Evolutionary conservation across 164 flowering plant genomes (phyloP), one percentile per base, ranked within the genome.

Genomic region (Platanus orientalis): DNA sequence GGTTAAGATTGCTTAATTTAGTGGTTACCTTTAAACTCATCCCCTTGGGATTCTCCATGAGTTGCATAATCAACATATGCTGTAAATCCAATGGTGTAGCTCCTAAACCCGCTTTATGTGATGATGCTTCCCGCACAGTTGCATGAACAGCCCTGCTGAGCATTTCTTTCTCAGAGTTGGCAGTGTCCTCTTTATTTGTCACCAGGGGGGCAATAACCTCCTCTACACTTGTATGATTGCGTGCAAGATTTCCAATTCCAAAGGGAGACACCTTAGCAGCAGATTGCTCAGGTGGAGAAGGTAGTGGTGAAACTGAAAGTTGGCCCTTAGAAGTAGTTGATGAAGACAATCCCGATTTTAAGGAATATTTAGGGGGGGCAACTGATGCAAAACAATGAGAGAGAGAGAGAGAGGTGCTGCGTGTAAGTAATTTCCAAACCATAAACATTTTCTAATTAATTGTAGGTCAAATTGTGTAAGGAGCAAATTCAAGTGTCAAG

Each of bases 11-110:
- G n/a, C n/a, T n/a, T 60, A 1, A 62, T 6, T 7, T 9, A 60
- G 47, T 25, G 28, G 36, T 44, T 69, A 89, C 99, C 95, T 91
- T 91, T 45, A 89, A 57, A 70, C 75, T 83, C 96, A 91, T 84
- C 53, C 98, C 98, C 60, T 81, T 84, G 0, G 92, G 92, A 63
- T 85, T 83, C 56, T 89, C 87, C 72, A 23, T 58, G 3, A 91
- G 90, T 21, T 84, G 69, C 65, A 73, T 72, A 63, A 83, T 72
- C 65, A 91, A 61, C 79, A 76, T 65, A 55, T 78, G 78, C 57
- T 77, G 84, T 79, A 88, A 73, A 75, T 86, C 93, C 57, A 50
- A 44, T 51, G 87, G 78, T 58, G 70, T 73, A 47, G 73, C 52
- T 48, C 69, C 83, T 45, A 40, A 13, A 48, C 70, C 69, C 48